phyloP scores from a whole-genome alignment of 2,329 filamentous ascomycete genomes.

The Mariannaea sp. region DNA sequence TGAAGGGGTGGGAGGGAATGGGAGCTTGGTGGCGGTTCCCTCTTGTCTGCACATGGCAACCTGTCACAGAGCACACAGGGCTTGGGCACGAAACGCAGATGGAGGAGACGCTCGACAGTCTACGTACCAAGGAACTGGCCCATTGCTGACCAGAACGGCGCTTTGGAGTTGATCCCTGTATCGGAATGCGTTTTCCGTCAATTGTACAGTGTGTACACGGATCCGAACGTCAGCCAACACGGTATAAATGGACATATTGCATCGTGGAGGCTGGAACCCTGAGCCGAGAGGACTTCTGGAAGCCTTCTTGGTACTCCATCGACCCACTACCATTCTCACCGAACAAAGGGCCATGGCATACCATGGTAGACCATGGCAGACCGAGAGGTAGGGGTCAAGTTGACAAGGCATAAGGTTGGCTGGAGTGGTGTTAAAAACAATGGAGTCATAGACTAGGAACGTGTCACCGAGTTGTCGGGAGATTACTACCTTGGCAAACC shows the following conservation, averaged over 20 bases:
- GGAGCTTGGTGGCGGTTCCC: slow-evolving; percentile 35
- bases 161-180: slow-evolving; percentile 15
- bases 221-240: slow-evolving; percentile 10
- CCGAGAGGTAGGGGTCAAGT: slow-evolving; percentile 22
- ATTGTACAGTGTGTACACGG: slow-evolving; percentile 24
- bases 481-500: slow-evolving; percentile 3
- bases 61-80: slow-evolving; percentile 26
- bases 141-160: slow-evolving; percentile 11
- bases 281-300: slow-evolving; percentile 37
- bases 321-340: slow-evolving; percentile 30
- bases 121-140: slow-evolving; percentile 10
- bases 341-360: slow-evolving; percentile 24
- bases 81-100: slow-evolving; percentile 26
- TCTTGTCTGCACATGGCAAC: slow-evolving; percentile 34
- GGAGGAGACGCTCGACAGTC: slow-evolving; percentile 15
- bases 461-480: background rate
- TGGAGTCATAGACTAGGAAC: slow-evolving; percentile 3
- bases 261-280: slow-evolving; percentile 20
- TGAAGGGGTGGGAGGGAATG: slow-evolving; percentile 33
- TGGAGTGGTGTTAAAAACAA: slow-evolving; percentile 17
- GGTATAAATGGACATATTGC: slow-evolving; percentile 21
- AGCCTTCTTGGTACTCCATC: slow-evolving; percentile 35
- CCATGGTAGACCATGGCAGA: no score
- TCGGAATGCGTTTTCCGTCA: slow-evolving; percentile 9
- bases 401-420: slow-evolving; percentile 1